Base-by-base conservation (phyloP, 768 basidiomycete species). In the Jaapia argillacea region DNA sequence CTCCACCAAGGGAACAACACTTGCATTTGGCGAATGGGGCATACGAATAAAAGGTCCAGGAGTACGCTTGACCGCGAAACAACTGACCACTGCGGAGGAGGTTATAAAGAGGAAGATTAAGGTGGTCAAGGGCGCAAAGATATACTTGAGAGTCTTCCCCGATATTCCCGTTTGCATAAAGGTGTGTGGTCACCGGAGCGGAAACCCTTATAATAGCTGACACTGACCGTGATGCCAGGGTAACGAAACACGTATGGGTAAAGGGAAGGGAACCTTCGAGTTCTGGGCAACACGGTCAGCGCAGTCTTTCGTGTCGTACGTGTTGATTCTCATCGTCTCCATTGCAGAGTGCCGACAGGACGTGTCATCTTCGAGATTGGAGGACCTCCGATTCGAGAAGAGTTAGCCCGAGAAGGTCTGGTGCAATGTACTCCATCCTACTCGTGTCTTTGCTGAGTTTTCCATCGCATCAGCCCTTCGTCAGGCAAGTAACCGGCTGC, bases 181-280 rank as follows among this genome's bases (percentile, higher is more conserved):
- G 77, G 90, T 88, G 46, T 36, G 70, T 54, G 5, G 27, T 13
- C n/a, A n/a, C n/a, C 14, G 40, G 23, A n/a, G n/a, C n/a, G n/a
- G n/a, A n/a, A n/a, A n/a, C n/a, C n/a, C n/a, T n/a, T n/a, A n/a
- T n/a, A n/a, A n/a, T n/a, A n/a, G n/a, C n/a, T n/a, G n/a, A n/a
- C n/a, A n/a, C n/a, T n/a, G n/a, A n/a, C n/a, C n/a, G n/a, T n/a
- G n/a, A n/a, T n/a, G n/a, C n/a, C 47, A 91, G 88, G 94, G 96
- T 43, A 98, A 96, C 54, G 93, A 98, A 63, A 93, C 91, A 4
- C 85, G 96, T 72, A 97, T 98, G 96, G 96, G 96, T 41, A 98
- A 98, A 65, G 96, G 96, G 46, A 99, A 99, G 62, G 96, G 96
- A 37, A 78, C 85, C 0, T 98, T 98, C 54, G 96, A 98, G 58